These are phyloP conservation scores for Barbarea vulgaris DNA, from an alignment of 345 rosid genomes.

Conservation along the genomic window DNA sequence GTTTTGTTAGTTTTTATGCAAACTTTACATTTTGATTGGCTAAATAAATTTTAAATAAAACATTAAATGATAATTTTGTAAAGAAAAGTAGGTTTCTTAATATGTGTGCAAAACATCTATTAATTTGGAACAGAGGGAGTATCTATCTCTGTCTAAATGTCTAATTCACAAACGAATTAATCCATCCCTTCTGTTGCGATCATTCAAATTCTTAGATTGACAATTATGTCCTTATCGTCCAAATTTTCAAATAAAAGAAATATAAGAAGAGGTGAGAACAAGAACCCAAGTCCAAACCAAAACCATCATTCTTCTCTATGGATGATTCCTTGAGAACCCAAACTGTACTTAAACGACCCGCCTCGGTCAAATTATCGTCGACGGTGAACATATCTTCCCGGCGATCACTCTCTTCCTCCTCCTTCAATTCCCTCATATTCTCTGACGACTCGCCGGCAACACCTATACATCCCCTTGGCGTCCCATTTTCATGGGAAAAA, in stretches of 20 bases:
- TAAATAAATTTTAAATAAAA: too few species aligned
- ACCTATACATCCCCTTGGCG: conserved; percentile 1
- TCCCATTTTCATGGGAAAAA: conserved; percentile 9
- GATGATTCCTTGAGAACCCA: neutral
- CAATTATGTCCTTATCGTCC: neutral
- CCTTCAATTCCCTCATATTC: neutral
- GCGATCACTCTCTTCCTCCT: conserved; percentile 1
- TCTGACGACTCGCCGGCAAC: neutral
- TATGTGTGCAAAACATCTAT: too few species aligned
- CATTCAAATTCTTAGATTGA: neutral
- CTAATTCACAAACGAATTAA: neutral
- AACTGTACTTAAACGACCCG: neutral
- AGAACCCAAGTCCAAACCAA: conserved; percentile 4
- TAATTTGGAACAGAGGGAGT: too few species aligned
- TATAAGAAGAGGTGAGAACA: neutral
- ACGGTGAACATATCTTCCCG: neutral
- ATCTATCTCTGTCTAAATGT: too few species aligned
- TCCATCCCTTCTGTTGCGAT: neutral
- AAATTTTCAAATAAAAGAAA: neutral
- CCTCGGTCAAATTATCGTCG: neutral
- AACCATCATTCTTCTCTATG: neutral
- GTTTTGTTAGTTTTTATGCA: too few species aligned
- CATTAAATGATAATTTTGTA: too few species aligned
- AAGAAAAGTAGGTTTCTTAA: too few species aligned
- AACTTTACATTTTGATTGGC: too few species aligned